phyloP scores from a whole-genome alignment of 495 filamentous ascomycete species.

The Penicillium atrosanguineum region DNA sequence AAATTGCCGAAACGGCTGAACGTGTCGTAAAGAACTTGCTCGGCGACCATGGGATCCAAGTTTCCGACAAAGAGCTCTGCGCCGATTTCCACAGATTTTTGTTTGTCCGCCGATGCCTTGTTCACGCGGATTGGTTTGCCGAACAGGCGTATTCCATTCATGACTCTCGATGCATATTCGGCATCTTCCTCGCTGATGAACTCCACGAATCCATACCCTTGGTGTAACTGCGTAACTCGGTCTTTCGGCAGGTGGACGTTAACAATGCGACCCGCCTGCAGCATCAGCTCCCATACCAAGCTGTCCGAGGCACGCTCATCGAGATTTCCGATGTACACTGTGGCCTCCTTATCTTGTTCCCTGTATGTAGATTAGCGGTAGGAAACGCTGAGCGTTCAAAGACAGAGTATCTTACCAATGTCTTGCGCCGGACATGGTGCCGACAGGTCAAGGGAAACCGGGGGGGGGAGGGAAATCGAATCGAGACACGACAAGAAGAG shows the following conservation, averaged over 20 bases:
- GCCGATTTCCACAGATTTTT: constrained; percentile 92
- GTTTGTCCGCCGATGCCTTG: constrained; percentile 94
- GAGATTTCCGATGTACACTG: constrained; percentile 96
- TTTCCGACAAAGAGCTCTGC: constrained; percentile 98
- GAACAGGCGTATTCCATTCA: constrained; percentile 92
- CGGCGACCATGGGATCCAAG: constrained; percentile 89
- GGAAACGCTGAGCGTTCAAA: neutral
- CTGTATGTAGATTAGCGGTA: constrained; percentile 41
- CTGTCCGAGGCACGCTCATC: constrained; percentile 92
- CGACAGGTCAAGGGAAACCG: constrained; percentile 2
- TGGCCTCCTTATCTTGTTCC: constrained; percentile 99
- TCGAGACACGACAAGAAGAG: neutral
- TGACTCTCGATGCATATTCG: constrained; percentile 93
- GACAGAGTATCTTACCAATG: constrained; percentile 63
- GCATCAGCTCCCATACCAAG: constrained; percentile 95
- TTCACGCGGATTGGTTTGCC: constrained; percentile 97
- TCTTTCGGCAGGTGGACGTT: constrained; percentile 98
- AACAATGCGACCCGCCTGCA: constrained; percentile 92
- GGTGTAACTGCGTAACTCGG: constrained; percentile 91
- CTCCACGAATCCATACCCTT: constrained; percentile 98
- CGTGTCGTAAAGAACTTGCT: constrained; percentile 95
- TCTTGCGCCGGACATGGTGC: constrained; percentile 66
- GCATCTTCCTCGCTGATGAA: constrained; percentile 95
- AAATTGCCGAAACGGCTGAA: constrained; percentile 92
- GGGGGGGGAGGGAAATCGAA: neutral